Evolutionary conservation across 148 eudicot species (phyloP).

Genomic region (Rhododendron griersonianum): DNA sequence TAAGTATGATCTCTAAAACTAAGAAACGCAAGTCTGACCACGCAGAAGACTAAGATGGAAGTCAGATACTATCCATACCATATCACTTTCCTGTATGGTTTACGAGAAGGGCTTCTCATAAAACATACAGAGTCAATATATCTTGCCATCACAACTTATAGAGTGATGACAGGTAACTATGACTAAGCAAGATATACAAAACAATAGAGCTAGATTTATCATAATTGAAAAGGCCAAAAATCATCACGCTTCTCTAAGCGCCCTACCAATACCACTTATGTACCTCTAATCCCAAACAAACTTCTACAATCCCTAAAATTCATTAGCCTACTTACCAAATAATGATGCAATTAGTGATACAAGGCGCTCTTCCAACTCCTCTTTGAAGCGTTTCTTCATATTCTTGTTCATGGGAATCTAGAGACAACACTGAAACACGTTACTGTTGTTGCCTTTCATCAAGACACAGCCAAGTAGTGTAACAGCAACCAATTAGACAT

Average conservation of each 20-base stretch:
- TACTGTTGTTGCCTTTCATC: background rate
- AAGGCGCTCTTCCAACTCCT: conserved; percentile 93
- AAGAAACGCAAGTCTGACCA: background rate
- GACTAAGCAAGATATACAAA: background rate
- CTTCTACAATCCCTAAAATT: background rate
- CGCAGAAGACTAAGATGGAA: background rate
- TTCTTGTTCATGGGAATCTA: conserved; percentile 82
- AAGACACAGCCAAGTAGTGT: background rate
- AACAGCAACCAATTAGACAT: background rate
- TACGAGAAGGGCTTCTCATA: background rate
- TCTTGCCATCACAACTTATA: background rate
- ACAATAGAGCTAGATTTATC: background rate
- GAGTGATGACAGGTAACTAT: background rate
- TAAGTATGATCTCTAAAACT: background rate
- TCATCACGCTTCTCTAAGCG: background rate
- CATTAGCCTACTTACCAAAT: conserved; percentile 70
- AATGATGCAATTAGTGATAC: conserved; percentile 84
- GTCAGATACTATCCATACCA: background rate
- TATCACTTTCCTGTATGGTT: background rate
- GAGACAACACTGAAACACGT: conserved; percentile 4
- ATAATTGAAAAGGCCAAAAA: background rate
- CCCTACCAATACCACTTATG: background rate
- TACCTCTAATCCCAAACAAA: background rate
- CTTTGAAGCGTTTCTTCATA: conserved; percentile 62
- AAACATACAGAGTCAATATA: background rate